phyloP scores from a whole-genome alignment of 2,329 filamentous ascomycete genomes.

The Karstenula rhodostoma region DNA sequence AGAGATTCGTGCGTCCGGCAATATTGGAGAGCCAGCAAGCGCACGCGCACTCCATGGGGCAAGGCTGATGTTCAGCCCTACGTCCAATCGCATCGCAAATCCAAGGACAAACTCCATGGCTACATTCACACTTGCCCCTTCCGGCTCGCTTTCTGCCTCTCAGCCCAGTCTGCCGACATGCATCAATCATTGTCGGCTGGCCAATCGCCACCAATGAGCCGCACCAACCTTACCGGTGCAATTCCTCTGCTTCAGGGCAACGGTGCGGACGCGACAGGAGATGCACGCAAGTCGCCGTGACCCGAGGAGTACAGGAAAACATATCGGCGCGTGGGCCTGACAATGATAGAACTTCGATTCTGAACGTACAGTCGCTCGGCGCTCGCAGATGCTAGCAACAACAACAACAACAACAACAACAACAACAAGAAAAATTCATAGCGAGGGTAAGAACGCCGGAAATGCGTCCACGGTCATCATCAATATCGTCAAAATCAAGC shows the following conservation, averaged over 20 bases:
- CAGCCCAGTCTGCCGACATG: conserved; percentile 6
- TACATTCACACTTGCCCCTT: conserved; percentile 12
- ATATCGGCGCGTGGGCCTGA: neutral
- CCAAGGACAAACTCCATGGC: conserved; percentile 6
- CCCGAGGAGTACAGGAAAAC: neutral
- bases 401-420: conserved; percentile 11
- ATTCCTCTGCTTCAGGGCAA: neutral
- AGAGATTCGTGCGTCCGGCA: conserved; percentile 4
- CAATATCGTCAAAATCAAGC: conserved; percentile 11
- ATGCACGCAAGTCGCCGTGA: neutral
- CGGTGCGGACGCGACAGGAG: neutral
- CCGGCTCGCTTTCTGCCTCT: conserved; percentile 9
- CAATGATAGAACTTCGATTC: neutral
- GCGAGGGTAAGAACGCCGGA: conserved; percentile 19
- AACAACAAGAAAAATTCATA: conserved; percentile 6
- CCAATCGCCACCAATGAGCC: conserved; percentile 15
- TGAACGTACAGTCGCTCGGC: conserved; percentile 10
- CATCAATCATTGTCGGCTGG: neutral
- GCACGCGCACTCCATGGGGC: conserved; percentile 6
- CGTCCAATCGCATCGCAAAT: conserved; percentile 13
- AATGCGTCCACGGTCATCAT: conserved; percentile 18
- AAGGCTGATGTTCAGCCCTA: conserved; percentile 17
- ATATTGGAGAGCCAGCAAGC: conserved; percentile 15
- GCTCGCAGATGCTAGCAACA: conserved; percentile 8
- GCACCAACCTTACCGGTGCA: conserved; percentile 12